These are phyloP conservation scores for Podospora didyma DNA, from an alignment of 495 filamentous ascomycete genomes.

Conservation along the genomic window DNA sequence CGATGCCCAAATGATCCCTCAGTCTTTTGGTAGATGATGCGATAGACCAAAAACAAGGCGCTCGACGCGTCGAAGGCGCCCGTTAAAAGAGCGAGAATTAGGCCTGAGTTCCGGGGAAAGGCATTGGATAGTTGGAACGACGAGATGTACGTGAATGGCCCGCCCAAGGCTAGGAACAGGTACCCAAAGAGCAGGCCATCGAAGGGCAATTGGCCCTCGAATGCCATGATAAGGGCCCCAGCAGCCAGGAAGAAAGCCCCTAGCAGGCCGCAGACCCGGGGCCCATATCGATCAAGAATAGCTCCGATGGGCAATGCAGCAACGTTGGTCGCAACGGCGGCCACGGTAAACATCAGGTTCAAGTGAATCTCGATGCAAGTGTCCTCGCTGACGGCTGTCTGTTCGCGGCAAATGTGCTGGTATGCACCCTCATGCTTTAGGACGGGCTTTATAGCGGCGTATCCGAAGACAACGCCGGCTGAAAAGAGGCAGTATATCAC, in stretches of 20 bases:
- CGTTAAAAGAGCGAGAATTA: constrained; percentile 80
- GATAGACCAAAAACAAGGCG: constrained; percentile 84
- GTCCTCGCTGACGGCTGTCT: constrained; percentile 50
- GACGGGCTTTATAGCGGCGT: constrained; percentile 80
- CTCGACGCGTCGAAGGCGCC: constrained; percentile 88
- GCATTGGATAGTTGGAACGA: constrained; percentile 92
- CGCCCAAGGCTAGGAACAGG: constrained; percentile 76
- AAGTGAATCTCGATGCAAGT: constrained; percentile 73
- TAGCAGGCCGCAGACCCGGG: constrained; percentile 69
- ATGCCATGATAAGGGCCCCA: constrained; percentile 69
- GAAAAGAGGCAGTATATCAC: constrained; percentile 80
- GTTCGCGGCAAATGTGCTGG: constrained; percentile 51
- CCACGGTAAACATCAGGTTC: constrained; percentile 91
- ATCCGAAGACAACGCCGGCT: constrained; percentile 78
- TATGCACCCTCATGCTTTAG: constrained; percentile 75
- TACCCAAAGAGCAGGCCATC: constrained; percentile 79
- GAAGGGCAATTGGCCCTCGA: constrained; percentile 58
- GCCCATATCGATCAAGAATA: constrained; percentile 79
- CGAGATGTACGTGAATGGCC: constrained; percentile 86
- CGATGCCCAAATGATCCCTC: constrained; percentile 57
- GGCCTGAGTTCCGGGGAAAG: constrained; percentile 78
- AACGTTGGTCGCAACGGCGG: constrained; percentile 79
- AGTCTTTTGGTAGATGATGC: constrained; percentile 65
- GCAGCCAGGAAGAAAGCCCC: constrained; percentile 63
- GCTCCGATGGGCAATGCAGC: constrained; percentile 80